Conservation (phyloP, 179 eudicot genomes). For the Dionaea muscipula region DNA sequence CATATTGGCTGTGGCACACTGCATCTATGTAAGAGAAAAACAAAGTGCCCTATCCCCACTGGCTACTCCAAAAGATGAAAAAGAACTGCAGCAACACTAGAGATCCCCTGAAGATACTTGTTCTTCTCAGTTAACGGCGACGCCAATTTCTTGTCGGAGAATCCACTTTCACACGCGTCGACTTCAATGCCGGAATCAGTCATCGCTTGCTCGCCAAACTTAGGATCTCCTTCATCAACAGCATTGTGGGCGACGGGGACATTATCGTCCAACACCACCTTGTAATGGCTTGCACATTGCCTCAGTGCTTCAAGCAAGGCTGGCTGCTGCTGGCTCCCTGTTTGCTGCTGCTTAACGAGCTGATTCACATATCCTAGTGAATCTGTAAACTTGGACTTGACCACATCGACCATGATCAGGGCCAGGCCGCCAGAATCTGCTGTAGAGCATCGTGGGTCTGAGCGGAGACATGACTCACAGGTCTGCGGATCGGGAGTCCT, state of each 20-base stretch:
- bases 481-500: slow-evolving; percentile 24
- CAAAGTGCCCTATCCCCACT: no score
- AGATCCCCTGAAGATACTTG: slow-evolving; percentile 17
- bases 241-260: slow-evolving; percentile 21
- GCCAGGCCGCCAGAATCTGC: slow-evolving; percentile 16
- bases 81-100: slow-evolving; percentile 30
- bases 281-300: slow-evolving; percentile 13
- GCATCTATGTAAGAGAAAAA: no score
- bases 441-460: slow-evolving; percentile 30
- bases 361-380: slow-evolving; percentile 12
- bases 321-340: slow-evolving; percentile 12
- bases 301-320: slow-evolving; percentile 11
- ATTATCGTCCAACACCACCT: slow-evolving; percentile 17
- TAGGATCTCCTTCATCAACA: slow-evolving; percentile 27
- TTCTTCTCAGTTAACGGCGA: slow-evolving; percentile 14
- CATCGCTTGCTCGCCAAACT: slow-evolving; percentile 37
- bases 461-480: slow-evolving; percentile 23
- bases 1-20: no score
- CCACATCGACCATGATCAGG: slow-evolving; percentile 28
- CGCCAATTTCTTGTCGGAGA: slow-evolving; percentile 11
- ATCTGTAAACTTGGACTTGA: slow-evolving; percentile 19
- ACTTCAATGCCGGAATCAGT: slow-evolving; percentile 31
- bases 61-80: slow-evolving; percentile 23
- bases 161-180: slow-evolving; percentile 14
- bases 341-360: slow-evolving; percentile 11